phyloP scores from a whole-genome alignment of 257 asterid genomes.

The Lycium ferocissimum region DNA sequence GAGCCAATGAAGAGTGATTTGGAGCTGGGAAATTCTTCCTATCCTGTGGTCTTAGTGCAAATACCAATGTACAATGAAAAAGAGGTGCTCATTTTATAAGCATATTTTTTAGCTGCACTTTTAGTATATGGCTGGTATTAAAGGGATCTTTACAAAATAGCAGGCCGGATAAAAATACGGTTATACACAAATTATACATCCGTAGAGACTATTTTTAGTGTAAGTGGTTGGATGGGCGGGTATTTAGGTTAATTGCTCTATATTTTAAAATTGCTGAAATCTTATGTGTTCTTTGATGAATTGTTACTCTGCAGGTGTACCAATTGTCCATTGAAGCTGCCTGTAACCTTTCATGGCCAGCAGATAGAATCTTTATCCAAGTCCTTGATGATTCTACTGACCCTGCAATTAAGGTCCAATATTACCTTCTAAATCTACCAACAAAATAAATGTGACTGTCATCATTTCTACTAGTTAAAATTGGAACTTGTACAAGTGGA shows the following conservation, averaged over 20 bases:
- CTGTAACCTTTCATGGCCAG: constrained; percentile 49
- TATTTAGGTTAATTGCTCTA: not conserved
- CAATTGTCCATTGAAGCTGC: constrained; percentile 52
- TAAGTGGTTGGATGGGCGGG: not conserved
- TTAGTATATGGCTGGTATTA: no score
- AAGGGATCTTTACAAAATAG: no score
- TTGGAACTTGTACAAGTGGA: not conserved
- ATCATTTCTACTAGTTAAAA: not conserved
- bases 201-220: not conserved
- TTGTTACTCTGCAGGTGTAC: constrained; percentile 39
- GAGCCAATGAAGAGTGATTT: constrained; percentile 38
- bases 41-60: constrained; percentile 42
- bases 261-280: not conserved
- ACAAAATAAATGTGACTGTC: not conserved
- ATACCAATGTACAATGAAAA: constrained; percentile 43
- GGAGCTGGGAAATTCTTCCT: constrained; percentile 32
- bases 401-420: constrained; percentile 42
- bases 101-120: not conserved
- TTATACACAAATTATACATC: not conserved
- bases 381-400: constrained; percentile 52
- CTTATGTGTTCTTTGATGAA: not conserved
- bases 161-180: no score
- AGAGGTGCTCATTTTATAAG: constrained; percentile 28
- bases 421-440: not conserved
- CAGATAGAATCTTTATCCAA: constrained; percentile 47